Conservation (phyloP, 306 rosid species). For the Pterocarpus santalinus region DNA sequence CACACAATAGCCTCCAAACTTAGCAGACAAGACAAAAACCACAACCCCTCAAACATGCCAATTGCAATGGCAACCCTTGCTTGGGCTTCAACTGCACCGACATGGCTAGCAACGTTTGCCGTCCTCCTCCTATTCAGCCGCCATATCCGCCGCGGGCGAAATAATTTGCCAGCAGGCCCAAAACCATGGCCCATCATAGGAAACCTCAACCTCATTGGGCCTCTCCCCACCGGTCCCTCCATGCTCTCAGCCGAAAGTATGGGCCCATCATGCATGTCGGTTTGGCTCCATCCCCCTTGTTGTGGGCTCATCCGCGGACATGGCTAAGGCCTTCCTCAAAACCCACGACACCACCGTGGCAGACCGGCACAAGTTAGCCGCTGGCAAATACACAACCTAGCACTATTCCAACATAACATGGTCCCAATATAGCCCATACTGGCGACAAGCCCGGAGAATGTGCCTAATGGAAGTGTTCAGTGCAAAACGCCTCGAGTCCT, state of each 20-base stretch:
- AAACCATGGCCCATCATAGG: slow-evolving; percentile 76
- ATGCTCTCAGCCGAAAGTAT: slow-evolving; percentile 53
- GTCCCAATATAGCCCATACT: slow-evolving; percentile 68
- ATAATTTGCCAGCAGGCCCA: slow-evolving; percentile 60
- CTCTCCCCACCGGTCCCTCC: slow-evolving; percentile 64
- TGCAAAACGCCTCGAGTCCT: slow-evolving; percentile 56
- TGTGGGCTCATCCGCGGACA: slow-evolving; percentile 62
- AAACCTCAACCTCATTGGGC: slow-evolving; percentile 65
- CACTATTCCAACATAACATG: slow-evolving; percentile 66
- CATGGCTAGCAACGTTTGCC: slow-evolving; percentile 55
- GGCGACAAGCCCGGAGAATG: slow-evolving; percentile 66
- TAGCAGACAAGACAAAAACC: no score
- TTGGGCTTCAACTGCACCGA: slow-evolving; percentile 23
- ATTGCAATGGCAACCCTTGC: no score
- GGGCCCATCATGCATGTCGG: slow-evolving; percentile 63
- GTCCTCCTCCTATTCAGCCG: slow-evolving; percentile 49
- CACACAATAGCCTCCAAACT: no score
- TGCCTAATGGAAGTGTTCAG: slow-evolving; percentile 66
- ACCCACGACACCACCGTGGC: slow-evolving; percentile 56
- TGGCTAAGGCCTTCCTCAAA: slow-evolving; percentile 61
- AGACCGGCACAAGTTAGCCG: slow-evolving; percentile 8
- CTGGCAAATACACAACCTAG: slow-evolving; percentile 53
- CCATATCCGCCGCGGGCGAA: no score
- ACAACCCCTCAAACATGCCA: no score
- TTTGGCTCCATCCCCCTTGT: slow-evolving; percentile 60